phyloP scores from a whole-genome alignment of 768 basidiomycete genomes.

The Suillus subaureus region DNA sequence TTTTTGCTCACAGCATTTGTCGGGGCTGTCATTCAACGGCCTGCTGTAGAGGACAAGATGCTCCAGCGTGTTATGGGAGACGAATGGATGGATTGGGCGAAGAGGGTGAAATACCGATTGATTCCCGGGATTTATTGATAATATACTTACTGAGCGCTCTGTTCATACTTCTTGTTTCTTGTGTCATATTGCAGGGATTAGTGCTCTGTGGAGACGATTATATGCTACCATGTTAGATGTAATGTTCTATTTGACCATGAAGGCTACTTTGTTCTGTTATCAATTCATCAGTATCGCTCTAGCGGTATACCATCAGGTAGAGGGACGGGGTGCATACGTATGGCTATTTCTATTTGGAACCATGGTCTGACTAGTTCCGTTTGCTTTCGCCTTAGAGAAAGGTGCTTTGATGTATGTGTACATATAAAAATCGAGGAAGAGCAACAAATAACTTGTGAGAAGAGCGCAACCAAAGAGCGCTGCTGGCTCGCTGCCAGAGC shows the following conservation, averaged over 20 bases:
- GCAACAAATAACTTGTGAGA: slow-evolving; percentile 23
- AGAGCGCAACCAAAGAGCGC: slow-evolving; percentile 21
- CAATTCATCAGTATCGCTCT: not conserved
- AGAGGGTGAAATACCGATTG: not conserved
- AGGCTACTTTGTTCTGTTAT: not conserved
- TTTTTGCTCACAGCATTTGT: too few species aligned
- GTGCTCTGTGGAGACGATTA: not conserved
- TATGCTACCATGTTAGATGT: not conserved
- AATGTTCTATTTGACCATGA: not conserved
- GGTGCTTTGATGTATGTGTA: slow-evolving; percentile 16
- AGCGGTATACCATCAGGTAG: not conserved
- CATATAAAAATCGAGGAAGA: slow-evolving; percentile 29
- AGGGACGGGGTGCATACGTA: not conserved
- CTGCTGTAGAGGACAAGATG: not conserved
- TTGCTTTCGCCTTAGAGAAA: not conserved
- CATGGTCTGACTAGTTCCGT: not conserved
- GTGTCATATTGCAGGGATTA: not conserved
- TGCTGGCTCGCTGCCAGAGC: slow-evolving; percentile 21
- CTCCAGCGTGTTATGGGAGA: not conserved
- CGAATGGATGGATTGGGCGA: not conserved
- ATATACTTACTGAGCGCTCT: not conserved
- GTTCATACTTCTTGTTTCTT: not conserved
- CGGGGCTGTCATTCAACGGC: too few species aligned
- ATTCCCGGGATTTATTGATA: not conserved
- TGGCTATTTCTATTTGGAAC: not conserved